These are phyloP conservation scores for Petunia axillaris DNA, from an alignment of 257 asterid genomes.

Conservation along the genomic window DNA sequence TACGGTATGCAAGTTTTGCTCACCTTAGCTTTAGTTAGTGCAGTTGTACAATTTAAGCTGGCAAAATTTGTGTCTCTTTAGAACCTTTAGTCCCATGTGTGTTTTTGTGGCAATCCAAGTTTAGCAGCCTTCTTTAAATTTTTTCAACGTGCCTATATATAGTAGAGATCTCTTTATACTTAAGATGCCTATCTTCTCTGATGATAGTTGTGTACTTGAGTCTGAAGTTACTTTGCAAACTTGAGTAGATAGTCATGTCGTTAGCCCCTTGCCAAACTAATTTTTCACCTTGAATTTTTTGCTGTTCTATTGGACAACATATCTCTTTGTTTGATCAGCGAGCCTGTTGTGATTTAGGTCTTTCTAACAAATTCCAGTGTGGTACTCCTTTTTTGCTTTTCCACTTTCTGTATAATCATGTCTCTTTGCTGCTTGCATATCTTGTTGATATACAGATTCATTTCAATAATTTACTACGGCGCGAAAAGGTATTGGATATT, in stretches of 20 bases:
- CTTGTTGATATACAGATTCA: conserved; percentile 12
- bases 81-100: neutral
- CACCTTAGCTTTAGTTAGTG: neutral
- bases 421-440: neutral
- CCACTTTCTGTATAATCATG: neutral
- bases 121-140: neutral
- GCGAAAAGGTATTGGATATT: neutral
- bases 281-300: neutral
- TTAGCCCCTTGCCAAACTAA: neutral
- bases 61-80: neutral
- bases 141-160: conserved; percentile 5
- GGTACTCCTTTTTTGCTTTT: conserved; percentile 6
- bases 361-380: neutral
- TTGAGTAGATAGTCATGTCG: neutral
- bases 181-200: neutral
- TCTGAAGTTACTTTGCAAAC: neutral
- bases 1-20: conserved; percentile 56
- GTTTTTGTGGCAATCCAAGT: conserved; percentile 9
- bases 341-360: neutral
- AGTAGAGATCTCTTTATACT: neutral
- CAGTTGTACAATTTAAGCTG: conserved; percentile 7
- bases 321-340: neutral
- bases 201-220: neutral
- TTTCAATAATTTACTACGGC: neutral
- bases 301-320: neutral